A percentile compares a stretch with the other conserved stretches of the same genome.
Evolutionary conservation across 495 filamentous ascomycete species (phyloP).

Genomic region (Xylaria bambusicola): DNA sequence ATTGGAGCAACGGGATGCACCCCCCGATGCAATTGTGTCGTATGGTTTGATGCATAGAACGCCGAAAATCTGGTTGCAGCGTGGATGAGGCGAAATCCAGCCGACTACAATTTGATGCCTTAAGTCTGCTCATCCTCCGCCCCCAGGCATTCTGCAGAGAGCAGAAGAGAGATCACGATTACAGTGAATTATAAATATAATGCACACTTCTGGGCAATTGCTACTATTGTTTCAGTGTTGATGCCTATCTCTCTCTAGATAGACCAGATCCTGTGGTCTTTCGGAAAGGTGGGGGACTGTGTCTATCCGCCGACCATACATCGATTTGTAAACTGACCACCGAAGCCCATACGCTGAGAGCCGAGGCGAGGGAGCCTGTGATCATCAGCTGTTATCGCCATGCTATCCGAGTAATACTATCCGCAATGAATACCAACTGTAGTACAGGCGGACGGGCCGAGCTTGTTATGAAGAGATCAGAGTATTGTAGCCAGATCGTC

Average conservation of each 20-base stretch:
- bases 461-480: conserved; percentile 3
- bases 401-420: background rate
- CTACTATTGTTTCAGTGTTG: too few relatives aligned
- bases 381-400: background rate
- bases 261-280: too few relatives aligned
- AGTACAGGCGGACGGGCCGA: background rate
- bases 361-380: background rate
- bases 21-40: background rate
- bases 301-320: too few relatives aligned
- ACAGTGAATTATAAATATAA: background rate
- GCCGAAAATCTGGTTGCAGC: conserved; percentile 1
- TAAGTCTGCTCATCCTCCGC: background rate
- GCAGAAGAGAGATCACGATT: background rate
- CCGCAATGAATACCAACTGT: background rate
- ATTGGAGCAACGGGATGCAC: conserved; percentile 22
- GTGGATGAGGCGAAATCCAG: conserved; percentile 3
- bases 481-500: conserved; percentile 8
- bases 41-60: background rate
- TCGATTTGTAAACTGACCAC: background rate
- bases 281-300: too few relatives aligned
- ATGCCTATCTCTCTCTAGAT: too few relatives aligned
- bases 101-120: background rate
- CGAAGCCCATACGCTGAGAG: background rate
- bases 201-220: too few relatives aligned
- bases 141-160: background rate